A percentile compares a stretch with the other conserved stretches of the same genome.
Evolutionary conservation across 768 basidiomycete genomes (phyloP).

Genomic region (Termitomyces titanicus): DNA sequence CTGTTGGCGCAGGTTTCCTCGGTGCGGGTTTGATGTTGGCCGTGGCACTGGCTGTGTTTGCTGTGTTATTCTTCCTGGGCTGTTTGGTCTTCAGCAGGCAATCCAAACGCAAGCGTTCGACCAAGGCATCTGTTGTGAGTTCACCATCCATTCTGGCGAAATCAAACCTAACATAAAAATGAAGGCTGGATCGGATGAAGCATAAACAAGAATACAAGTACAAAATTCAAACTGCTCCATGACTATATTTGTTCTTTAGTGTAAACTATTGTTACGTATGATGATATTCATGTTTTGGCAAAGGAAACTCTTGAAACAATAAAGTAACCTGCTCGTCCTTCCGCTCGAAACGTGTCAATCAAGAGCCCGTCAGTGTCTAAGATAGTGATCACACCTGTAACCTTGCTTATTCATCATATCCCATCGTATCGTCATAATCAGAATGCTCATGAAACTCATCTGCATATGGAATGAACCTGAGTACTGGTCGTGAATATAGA

Average conservation of each 20-base stretch:
- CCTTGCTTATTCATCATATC: slow-evolving; percentile 28
- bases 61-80: slow-evolving; percentile 38
- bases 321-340: neutral
- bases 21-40: slow-evolving; percentile 55
- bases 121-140: neutral
- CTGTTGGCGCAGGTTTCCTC: slow-evolving; percentile 64
- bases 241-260: neutral
- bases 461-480: slow-evolving; percentile 16
- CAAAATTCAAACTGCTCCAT: neutral
- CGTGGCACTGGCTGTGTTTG: slow-evolving; percentile 34
- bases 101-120: slow-evolving; percentile 4
- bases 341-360: neutral
- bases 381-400: neutral
- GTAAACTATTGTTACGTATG: neutral
- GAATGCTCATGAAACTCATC: slow-evolving; percentile 58
- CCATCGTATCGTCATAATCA: slow-evolving; percentile 40
- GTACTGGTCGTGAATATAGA: neutral
- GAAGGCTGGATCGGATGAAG: neutral
- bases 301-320: neutral
- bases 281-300: neutral
- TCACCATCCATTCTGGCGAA: neutral
- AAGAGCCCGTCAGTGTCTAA: too few relatives aligned
- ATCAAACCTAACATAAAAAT: neutral
- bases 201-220: neutral
- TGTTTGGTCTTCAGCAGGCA: slow-evolving; percentile 25